phyloP scores from a whole-genome alignment of 768 basidiomycete species.

The Boletus rex-veris region DNA sequence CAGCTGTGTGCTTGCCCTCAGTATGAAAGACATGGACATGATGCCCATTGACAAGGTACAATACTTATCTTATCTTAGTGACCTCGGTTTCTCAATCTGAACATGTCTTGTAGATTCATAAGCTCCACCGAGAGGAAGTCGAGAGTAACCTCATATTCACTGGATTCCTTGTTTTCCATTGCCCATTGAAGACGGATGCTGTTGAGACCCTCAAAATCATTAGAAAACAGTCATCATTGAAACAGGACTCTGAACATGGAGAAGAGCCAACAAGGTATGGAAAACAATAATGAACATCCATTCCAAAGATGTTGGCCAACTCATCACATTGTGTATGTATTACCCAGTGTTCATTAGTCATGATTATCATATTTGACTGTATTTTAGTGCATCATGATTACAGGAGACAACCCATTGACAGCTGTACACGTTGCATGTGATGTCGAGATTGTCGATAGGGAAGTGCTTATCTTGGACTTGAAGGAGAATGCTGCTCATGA shows the following conservation, averaged over 20 bases:
- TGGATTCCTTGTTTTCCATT: too few species aligned
- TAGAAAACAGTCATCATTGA: too few species aligned
- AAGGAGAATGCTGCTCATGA: conserved; percentile 75
- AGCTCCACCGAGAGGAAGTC: conserved; percentile 74
- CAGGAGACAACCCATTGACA: conserved; percentile 96
- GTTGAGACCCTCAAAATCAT: conserved; percentile 88
- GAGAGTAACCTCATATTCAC: conserved; percentile 64
- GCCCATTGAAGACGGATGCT: conserved; percentile 33
- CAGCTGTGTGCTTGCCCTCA: conserved; percentile 89
- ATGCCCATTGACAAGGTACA: conserved; percentile 72
- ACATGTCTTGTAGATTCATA: conserved; percentile 65
- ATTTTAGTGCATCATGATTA: conserved; percentile 94
- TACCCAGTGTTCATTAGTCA: not conserved
- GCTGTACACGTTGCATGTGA: conserved; percentile 94
- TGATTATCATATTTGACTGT: not conserved
- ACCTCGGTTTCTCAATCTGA: not conserved
- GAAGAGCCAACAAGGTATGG: too few species aligned
- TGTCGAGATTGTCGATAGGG: conserved; percentile 96
- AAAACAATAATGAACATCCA: too few species aligned
- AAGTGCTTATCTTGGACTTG: conserved; percentile 87
- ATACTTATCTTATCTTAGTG: not conserved
- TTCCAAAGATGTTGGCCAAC: conserved; percentile 95
- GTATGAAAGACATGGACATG: conserved; percentile 75
- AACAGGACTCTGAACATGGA: too few species aligned
- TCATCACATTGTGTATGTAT: conserved; percentile 88